Base-by-base conservation (phyloP, 805 yeast species). In the Sugiyamaella mastotermitis region DNA sequence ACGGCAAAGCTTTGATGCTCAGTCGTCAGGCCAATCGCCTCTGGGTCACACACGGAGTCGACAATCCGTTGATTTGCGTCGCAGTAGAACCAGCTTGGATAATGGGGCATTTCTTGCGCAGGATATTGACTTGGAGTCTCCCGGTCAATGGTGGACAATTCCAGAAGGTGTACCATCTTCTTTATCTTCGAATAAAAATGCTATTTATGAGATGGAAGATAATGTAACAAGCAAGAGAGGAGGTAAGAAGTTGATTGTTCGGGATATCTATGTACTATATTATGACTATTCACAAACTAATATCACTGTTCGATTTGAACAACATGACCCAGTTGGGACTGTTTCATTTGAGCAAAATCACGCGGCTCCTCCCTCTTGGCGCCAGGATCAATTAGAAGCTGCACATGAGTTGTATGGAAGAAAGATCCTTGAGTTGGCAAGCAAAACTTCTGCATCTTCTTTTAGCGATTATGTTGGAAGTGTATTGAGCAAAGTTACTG, bases 181-280 rank as follows among this genome's bases (percentile, higher is more conserved):
- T 13, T 54, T 79, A 18, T 57, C 62, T 35, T 56, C 62, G 35
- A 57, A 62, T 15, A 72, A 72, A 2, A 82, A 78, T 15, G 54
- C 78, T 21, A 64, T 74, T 13, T 76, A 60, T 55, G 95, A 86
- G 56, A 71, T 77, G 16, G 95, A 86, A 40, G 73, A 75, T 19
- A 64, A 69, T 41, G 52, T 54, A 10, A 61, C 80, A 5, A 48
- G 48, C 10, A 83, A 81, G 51, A 72, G 95, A 48, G 74, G 75
- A 9, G 74, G 74, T 17, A 62, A 76, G 29, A 60, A 71, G 5
- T 45, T 63, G 37, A 60, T 67, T 3, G 65, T 72, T 45, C 68
- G 81, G 38, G 87, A 81, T 46, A 77, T 82, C 47, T 85, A 84
- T 53, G 66, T 86, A 10, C 60, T 87, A 28, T 80, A 77, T 57